Evolutionary conservation across 305 asterid genomes (phyloP).

Genomic region (Solanum hybrid): DNA sequence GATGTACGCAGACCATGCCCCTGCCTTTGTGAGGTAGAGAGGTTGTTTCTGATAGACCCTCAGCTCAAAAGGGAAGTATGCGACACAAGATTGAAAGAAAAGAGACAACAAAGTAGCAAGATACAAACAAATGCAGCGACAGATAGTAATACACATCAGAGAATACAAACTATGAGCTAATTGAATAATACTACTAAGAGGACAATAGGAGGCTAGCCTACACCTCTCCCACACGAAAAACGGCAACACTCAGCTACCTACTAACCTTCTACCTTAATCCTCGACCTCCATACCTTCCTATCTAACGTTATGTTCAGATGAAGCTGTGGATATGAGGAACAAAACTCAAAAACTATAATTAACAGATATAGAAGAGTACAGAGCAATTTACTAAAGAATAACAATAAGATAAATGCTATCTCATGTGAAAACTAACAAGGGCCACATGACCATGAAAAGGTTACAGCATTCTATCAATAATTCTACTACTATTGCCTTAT

Average conservation of each 20-base stretch:
- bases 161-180: neutral
- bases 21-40: neutral
- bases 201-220: neutral
- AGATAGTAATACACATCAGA: neutral
- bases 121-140: neutral
- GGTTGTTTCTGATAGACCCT: neutral
- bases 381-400: neutral
- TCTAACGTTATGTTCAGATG: neutral
- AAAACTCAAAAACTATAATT: neutral
- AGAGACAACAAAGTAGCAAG: neutral
- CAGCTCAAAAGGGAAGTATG: neutral
- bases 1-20: neutral
- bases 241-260: neutral
- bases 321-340: neutral
- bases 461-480: neutral
- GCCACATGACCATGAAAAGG: neutral
- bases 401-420: neutral
- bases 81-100: neutral
- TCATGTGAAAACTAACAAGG: neutral
- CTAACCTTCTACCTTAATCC: neutral
- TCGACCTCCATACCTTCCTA: neutral
- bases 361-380: neutral
- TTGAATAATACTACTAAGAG: neutral
- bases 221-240: neutral
- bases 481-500: neutral